Conservation (phyloP, 305 asterid species). For the Nicotiana rustica region DNA sequence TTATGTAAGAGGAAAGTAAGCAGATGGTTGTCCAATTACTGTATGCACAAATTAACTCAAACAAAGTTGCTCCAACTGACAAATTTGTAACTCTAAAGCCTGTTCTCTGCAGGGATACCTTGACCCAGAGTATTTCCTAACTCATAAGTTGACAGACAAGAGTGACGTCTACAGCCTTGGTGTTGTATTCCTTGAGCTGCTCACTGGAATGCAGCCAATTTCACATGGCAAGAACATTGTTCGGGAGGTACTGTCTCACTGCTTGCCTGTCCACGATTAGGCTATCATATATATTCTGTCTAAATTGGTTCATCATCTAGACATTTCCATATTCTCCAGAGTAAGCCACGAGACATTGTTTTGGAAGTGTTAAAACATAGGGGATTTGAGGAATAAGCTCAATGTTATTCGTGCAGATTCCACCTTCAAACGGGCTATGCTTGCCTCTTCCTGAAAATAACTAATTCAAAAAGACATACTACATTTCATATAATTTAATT, state of each 20-base stretch:
- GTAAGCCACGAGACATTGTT: neutral
- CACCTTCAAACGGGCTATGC: neutral
- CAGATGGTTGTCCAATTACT: neutral
- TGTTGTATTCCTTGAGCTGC: constrained; percentile 81
- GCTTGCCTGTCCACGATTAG: neutral
- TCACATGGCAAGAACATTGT: constrained; percentile 85
- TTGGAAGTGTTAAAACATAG: constrained; percentile 3
- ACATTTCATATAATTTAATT: neutral
- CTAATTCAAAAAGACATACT: neutral
- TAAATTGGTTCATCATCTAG: neutral
- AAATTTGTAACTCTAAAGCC: constrained; percentile 16
- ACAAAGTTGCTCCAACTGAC: neutral
- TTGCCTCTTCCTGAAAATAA: neutral
- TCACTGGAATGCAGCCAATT: constrained; percentile 87
- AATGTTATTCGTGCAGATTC: neutral
- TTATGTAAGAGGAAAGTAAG: neutral
- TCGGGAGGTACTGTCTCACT: constrained; percentile 66
- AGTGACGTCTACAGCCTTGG: constrained; percentile 99
- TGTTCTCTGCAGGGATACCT: constrained; percentile 77
- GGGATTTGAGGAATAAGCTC: constrained; percentile 18
- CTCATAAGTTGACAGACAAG: constrained; percentile 92
- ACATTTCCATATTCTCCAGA: neutral
- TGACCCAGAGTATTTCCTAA: constrained; percentile 90
- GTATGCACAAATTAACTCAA: neutral
- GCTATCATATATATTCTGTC: neutral